phyloP scores from a whole-genome alignment of 2,329 filamentous ascomycete species.

The Pyrenochaeta sp. region DNA sequence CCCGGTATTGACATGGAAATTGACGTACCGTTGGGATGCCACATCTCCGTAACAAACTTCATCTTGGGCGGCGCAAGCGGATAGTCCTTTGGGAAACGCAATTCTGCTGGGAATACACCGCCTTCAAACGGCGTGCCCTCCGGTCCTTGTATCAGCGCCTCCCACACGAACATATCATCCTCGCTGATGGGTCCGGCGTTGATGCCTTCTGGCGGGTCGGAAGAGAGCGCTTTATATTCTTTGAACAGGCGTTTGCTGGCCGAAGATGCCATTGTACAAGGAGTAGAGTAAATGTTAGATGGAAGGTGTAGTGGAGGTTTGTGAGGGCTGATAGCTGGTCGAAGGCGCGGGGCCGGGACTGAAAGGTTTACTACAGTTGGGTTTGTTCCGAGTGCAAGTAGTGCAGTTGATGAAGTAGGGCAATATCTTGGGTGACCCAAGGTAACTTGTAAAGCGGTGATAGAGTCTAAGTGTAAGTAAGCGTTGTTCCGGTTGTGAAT shows the following conservation, averaged over 20 bases:
- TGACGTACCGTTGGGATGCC: conserved; percentile 83
- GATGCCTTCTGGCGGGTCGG: conserved; percentile 96
- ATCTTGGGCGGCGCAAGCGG: conserved; percentile 88
- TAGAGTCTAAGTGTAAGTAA: not conserved
- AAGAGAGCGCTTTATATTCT: conserved; percentile 94
- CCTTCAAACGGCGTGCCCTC: conserved; percentile 96
- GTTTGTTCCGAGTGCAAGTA: too few species aligned
- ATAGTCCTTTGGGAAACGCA: conserved; percentile 86
- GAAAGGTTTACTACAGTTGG: too few species aligned
- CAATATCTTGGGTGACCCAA: not conserved
- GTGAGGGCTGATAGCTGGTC: too few species aligned
- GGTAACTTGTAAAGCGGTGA: not conserved
- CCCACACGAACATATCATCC: conserved; percentile 96
- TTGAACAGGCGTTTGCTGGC: conserved; percentile 84
- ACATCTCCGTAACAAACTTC: conserved; percentile 85
- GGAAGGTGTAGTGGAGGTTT: not conserved
- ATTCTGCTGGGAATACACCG: conserved; percentile 87
- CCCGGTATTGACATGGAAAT: not conserved
- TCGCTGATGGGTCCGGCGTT: conserved; percentile 91
- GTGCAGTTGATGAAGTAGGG: not conserved
- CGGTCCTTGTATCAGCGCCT: conserved; percentile 93
- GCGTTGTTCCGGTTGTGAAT: not conserved
- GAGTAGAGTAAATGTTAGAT: not conserved
- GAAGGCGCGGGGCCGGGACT: too few species aligned
- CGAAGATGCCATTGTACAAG: conserved; percentile 58